Evolutionary conservation across 202 grass and related monocot genomes (phyloP).

Genomic region (Zizania palustris): DNA sequence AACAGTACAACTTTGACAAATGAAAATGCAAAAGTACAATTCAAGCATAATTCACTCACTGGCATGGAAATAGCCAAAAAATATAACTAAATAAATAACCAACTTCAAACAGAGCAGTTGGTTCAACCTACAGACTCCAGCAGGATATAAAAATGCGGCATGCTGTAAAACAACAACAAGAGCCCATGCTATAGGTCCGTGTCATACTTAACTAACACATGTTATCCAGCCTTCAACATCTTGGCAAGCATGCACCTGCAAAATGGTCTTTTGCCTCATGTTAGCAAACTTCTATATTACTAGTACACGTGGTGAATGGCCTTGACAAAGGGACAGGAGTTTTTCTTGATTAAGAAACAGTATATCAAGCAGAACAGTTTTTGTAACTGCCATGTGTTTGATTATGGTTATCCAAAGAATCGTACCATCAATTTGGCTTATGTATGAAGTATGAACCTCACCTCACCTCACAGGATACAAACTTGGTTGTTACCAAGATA

Average conservation of each 20-base stretch:
- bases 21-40: constrained; percentile 35
- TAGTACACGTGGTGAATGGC: background rate
- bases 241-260: background rate
- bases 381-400: constrained; percentile 21
- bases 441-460: too few species aligned
- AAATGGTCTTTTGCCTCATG: constrained; percentile 8
- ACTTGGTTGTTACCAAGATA: constrained; percentile 10
- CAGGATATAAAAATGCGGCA: constrained; percentile 7
- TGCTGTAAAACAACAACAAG: background rate
- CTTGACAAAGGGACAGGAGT: constrained; percentile 7
- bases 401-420: constrained; percentile 28
- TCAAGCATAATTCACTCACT: constrained; percentile 38
- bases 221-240: constrained; percentile 3
- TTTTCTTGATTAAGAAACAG: constrained; percentile 21
- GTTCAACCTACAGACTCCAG: constrained; percentile 36
- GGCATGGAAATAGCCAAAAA: constrained; percentile 8
- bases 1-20: constrained; percentile 4
- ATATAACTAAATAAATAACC: constrained; percentile 11
- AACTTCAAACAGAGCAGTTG: constrained; percentile 11
- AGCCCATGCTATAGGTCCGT: background rate
- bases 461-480: constrained; percentile 32
- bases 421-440: constrained; percentile 4
- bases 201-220: constrained; percentile 23
- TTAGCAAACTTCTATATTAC: constrained; percentile 18
- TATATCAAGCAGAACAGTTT: background rate